Percentiles rank a stretch among this genome's conserved stretches.
Evolutionary conservation across 2,329 filamentous ascomycete genomes (phyloP).

Genomic region (Colletotrichum sp.): DNA sequence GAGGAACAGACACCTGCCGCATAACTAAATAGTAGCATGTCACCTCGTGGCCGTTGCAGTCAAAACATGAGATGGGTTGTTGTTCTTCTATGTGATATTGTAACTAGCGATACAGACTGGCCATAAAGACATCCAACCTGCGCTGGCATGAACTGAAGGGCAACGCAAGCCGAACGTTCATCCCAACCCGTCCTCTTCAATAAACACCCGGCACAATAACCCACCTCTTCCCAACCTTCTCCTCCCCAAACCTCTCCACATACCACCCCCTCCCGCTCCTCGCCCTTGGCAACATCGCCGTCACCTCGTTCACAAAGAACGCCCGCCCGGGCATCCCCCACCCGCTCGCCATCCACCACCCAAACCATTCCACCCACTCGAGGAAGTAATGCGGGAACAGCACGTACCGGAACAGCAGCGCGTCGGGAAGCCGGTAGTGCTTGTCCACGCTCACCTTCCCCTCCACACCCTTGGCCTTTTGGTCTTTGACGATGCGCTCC

Average conservation of each 20-base stretch:
- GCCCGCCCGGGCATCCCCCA: constrained; percentile 77
- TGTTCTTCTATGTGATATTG: not conserved
- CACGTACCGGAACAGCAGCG: constrained; percentile 81
- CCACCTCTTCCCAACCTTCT: constrained; percentile 77
- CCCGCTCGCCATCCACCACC: constrained; percentile 81
- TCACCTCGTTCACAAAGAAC: constrained; percentile 86
- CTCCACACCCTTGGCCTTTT: constrained; percentile 40
- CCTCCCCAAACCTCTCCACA: constrained; percentile 82
- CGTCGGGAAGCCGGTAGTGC: constrained; percentile 85
- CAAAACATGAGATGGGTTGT: not conserved
- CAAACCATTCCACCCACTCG: constrained; percentile 96
- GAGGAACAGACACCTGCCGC: not conserved
- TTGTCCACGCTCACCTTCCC: constrained; percentile 62
- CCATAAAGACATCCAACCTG: fast-evolving
- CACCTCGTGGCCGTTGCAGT: not conserved
- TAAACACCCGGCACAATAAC: constrained; percentile 68
- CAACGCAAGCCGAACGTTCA: not conserved
- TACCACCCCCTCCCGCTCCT: constrained; percentile 87
- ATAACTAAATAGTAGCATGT: fast-evolving
- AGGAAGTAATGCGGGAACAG: constrained; percentile 94
- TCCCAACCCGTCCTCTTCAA: not conserved
- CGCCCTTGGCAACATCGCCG: constrained; percentile 89
- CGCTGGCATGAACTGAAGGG: fast-evolving
- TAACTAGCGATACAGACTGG: not conserved
- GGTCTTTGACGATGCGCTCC: constrained; percentile 45